Evolutionary conservation across 2,329 filamentous ascomycete genomes (phyloP), one percentile per base, ranked within the genome.

Genomic region (Paracorniculantispora psalliotae): DNA sequence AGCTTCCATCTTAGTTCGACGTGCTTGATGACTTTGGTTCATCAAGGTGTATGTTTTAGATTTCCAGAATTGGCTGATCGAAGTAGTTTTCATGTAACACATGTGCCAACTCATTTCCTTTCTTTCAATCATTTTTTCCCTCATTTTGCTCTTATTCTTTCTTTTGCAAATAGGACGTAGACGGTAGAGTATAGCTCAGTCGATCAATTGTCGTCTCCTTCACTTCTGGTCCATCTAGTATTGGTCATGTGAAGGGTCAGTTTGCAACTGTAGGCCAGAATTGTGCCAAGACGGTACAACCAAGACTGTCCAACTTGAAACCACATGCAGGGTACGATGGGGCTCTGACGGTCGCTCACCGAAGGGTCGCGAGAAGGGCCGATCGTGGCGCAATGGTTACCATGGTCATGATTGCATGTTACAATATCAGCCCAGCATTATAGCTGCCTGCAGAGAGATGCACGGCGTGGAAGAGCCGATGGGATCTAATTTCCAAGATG

Each of bases 331-430:
- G 21, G 49, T 39, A 26, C 33, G 41, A 19, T 41, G 17, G 35
- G 50, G 37, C 37, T 52, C 23, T 26, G 19, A 28, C 5, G 21
- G 51, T 26, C 37, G 12, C 23, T 44, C 51, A 54, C 51, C 39
- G 39, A 33, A 10, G n/a, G 30, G 10, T 21, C 4, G 21, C 23
- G 44, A 57, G 33, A 49, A 49, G 54, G 54, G 54, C 44, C 54
- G 54, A 49, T 57, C 54, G 54, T 57, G 54, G 44, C 35, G 44
- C 33, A 30, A 49, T 30, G 12, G 44, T n/a, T 23, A 25, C 15
- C 39, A 30, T 39, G 15, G 12, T 39, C 33, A n/a, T 9, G 21
- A 39, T 50, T 12, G 33, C 10, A 17, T 17, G 30, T 41, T 52
- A 35, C 35, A 28, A 39, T 50, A 39, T 25, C 6, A 39, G 25